phyloP scores from a whole-genome alignment of 768 basidiomycete genomes.

The Kwoniella dejecticola region DNA sequence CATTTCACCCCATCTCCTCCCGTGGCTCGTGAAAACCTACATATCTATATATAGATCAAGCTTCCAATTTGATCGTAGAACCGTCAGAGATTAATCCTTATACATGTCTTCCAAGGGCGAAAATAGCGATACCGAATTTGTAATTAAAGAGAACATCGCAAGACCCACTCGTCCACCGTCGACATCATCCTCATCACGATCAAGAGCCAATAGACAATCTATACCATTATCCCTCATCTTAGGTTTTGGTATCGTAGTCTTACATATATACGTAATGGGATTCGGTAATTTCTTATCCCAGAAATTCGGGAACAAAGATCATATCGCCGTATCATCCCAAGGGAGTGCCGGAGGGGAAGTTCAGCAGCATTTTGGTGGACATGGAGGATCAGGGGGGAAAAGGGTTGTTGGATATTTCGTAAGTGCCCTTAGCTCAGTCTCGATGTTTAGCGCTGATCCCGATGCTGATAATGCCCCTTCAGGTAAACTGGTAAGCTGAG shows the following conservation, averaged over 20 bases:
- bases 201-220: no score
- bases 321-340: not conserved
- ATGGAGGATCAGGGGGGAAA: not conserved
- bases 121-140: no score
- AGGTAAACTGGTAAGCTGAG: conserved; percentile 45
- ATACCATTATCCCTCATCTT: not conserved
- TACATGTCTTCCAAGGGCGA: no score
- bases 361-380: not conserved
- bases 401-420: conserved; percentile 38
- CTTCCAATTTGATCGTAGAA: no score
- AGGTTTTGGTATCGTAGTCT: not conserved
- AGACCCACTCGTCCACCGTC: no score
- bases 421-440: conserved; percentile 11
- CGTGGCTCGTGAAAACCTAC: no score
- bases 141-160: not conserved
- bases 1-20: no score
- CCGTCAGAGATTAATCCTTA: no score
- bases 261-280: not conserved
- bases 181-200: no score
- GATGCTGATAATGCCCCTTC: no score
- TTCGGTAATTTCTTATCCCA: conserved; percentile 5
- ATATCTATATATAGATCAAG: no score
- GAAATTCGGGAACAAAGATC: not conserved
- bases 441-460: no score
- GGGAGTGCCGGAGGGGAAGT: not conserved